A percentile compares a stretch with the other conserved stretches of the same genome.
Conservation (phyloP, 1,284 basidiomycete species). For the Cerioporus squamosus region DNA sequence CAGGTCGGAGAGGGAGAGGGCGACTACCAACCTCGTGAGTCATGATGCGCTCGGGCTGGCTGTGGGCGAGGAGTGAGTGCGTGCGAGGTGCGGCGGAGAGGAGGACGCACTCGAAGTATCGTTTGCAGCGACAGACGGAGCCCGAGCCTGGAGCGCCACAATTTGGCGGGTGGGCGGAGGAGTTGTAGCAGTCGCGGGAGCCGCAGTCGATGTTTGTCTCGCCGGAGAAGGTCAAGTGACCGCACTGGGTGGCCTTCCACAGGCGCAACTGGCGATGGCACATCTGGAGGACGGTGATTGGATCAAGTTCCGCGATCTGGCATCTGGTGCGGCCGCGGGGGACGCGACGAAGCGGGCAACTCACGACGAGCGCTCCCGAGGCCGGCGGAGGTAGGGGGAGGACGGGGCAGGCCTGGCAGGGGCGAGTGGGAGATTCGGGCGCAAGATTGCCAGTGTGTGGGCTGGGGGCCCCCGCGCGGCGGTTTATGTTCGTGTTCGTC, state of each 20-base stretch:
- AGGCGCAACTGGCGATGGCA: conserved; percentile 67
- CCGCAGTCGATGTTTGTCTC: conserved; percentile 60
- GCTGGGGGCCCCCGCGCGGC: conserved; percentile 9
- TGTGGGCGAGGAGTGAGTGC: conserved; percentile 15
- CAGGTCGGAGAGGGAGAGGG: no score
- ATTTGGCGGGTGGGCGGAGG: conserved; percentile 49
- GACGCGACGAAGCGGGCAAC: conserved; percentile 26
- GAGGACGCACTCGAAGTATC: conserved; percentile 57
- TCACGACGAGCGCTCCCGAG: conserved; percentile 34
- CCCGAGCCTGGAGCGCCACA: conserved; percentile 40
- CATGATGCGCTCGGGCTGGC: conserved; percentile 37
- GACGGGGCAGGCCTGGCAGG: conserved; percentile 22
- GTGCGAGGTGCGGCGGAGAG: not conserved
- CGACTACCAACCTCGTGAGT: conserved; percentile 32
- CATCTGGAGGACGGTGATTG: conserved; percentile 47
- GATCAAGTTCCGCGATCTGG: not conserved
- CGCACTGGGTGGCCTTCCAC: conserved; percentile 52
- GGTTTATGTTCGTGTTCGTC: conserved; percentile 19
- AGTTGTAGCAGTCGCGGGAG: conserved; percentile 47
- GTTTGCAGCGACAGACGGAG: conserved; percentile 52
- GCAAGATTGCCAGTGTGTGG: conserved; percentile 17
- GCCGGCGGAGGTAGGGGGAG: conserved; percentile 72
- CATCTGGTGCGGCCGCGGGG: conserved; percentile 9
- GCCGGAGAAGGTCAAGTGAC: conserved; percentile 56
- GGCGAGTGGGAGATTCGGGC: conserved; percentile 24